Evolutionary conservation across 495 filamentous ascomycete species (phyloP).

Genomic region (Alectoria sarmentosa): DNA sequence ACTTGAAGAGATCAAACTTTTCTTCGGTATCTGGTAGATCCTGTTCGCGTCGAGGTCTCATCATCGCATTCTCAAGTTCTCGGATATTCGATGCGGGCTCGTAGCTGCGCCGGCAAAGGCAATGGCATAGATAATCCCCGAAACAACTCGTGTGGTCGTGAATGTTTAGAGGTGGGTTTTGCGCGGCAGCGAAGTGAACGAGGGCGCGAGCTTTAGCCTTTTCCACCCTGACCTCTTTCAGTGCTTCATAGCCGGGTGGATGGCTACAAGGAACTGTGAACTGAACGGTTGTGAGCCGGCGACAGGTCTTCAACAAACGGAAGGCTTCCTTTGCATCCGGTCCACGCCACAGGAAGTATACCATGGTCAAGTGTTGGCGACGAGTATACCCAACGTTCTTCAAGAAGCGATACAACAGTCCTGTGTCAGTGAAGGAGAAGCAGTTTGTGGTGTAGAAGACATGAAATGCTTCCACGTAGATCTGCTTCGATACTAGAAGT

Average conservation of each 20-base stretch:
- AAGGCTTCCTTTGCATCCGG: constrained; percentile 11
- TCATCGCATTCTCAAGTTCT: constrained; percentile 15
- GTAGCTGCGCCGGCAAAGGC: neutral
- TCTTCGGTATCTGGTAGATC: neutral
- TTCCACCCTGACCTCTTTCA: constrained; percentile 11
- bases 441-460: constrained; percentile 31
- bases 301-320: constrained; percentile 12
- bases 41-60: constrained; percentile 11
- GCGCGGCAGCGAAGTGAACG: neutral
- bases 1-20: constrained; percentile 6
- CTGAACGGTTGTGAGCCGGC: constrained; percentile 2
- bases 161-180: neutral
- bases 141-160: neutral
- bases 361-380: constrained; percentile 20
- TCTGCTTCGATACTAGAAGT: constrained; percentile 25
- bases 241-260: constrained; percentile 10
- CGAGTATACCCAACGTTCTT: constrained; percentile 18
- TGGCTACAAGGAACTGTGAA: constrained; percentile 7
- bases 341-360: constrained; percentile 18
- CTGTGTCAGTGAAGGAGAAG: constrained; percentile 29
- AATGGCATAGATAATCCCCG: neutral
- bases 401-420: constrained; percentile 23
- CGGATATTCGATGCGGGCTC: neutral
- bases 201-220: neutral
- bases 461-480: constrained; percentile 27